Evolutionary conservation across 1,284 basidiomycete species (phyloP).

Genomic region (Thelephora terrestris): DNA sequence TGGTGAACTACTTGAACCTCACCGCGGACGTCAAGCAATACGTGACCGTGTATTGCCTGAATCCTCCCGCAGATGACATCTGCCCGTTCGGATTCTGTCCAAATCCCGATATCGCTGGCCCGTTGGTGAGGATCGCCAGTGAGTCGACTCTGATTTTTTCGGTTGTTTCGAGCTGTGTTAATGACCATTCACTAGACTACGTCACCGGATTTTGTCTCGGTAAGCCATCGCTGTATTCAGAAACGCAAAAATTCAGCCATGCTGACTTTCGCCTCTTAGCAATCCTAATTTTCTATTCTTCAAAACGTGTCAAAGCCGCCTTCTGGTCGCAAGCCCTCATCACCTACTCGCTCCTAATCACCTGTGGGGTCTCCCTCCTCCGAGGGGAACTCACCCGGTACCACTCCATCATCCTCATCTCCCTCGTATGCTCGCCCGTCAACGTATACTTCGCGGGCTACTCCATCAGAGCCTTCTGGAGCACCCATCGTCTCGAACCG

Average conservation of each 20-base stretch:
- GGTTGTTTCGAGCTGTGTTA: background rate
- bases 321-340: background rate
- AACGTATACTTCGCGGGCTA: background rate
- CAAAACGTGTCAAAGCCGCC: background rate
- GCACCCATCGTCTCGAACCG: background rate
- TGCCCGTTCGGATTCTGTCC: slow-evolving; percentile 10
- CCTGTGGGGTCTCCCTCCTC: slow-evolving; percentile 5
- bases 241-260: background rate
- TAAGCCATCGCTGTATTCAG: background rate
- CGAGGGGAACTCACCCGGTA: slow-evolving; percentile 6
- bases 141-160: background rate
- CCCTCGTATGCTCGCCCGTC: background rate
- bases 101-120: slow-evolving; percentile 8
- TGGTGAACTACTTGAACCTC: slow-evolving; percentile 6
- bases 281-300: slow-evolving; percentile 10
- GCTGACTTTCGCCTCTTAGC: background rate
- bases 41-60: slow-evolving; percentile 7
- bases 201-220: slow-evolving; percentile 9
- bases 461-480: background rate
- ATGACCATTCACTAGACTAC: slow-evolving; percentile 6
- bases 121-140: background rate
- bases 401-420: slow-evolving; percentile 2
- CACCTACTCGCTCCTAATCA: slow-evolving; percentile 1
- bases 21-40: slow-evolving; percentile 1
- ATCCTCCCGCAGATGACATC: slow-evolving; percentile 7